These are phyloP conservation scores for Talaromyces sp. DNA, from an alignment of 2,329 filamentous ascomycete genomes.

Conservation along the genomic window DNA sequence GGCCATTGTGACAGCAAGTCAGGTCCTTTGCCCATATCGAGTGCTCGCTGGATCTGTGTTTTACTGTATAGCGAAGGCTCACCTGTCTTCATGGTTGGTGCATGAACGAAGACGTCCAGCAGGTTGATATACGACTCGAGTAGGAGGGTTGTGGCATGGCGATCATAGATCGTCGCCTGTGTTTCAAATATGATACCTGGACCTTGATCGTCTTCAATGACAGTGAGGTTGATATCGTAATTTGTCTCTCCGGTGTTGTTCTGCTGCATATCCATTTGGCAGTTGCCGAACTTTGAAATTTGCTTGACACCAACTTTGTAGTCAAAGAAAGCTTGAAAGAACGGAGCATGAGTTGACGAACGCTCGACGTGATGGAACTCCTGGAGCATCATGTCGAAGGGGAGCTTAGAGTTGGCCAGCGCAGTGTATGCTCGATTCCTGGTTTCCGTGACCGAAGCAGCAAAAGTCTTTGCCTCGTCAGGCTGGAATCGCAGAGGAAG, in stretches of 20 bases:
- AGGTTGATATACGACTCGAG: neutral
- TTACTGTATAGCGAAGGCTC: neutral
- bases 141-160: neutral
- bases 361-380: slow-evolving; percentile 25
- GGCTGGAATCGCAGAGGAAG: slow-evolving; percentile 38
- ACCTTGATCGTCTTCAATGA: neutral
- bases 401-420: slow-evolving; percentile 30
- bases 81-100: neutral
- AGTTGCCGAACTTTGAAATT: slow-evolving; percentile 1
- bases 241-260: slow-evolving; percentile 74
- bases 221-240: slow-evolving; percentile 69
- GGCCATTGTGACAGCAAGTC: neutral
- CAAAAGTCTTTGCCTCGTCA: slow-evolving; percentile 20
- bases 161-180: neutral
- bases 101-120: neutral
- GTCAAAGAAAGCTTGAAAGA: slow-evolving; percentile 43
- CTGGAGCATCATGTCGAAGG: slow-evolving; percentile 39
- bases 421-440: slow-evolving; percentile 21
- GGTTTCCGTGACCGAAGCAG: slow-evolving; percentile 17
- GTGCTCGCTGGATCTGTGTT: neutral
- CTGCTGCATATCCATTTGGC: slow-evolving; percentile 10
- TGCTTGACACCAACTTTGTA: slow-evolving; percentile 22
- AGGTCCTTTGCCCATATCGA: neutral
- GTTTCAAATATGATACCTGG: neutral
- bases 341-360: slow-evolving; percentile 30